These are phyloP conservation scores for Calonectria crousiana DNA, from an alignment of 2,329 filamentous ascomycete genomes.

Conservation along the genomic window DNA sequence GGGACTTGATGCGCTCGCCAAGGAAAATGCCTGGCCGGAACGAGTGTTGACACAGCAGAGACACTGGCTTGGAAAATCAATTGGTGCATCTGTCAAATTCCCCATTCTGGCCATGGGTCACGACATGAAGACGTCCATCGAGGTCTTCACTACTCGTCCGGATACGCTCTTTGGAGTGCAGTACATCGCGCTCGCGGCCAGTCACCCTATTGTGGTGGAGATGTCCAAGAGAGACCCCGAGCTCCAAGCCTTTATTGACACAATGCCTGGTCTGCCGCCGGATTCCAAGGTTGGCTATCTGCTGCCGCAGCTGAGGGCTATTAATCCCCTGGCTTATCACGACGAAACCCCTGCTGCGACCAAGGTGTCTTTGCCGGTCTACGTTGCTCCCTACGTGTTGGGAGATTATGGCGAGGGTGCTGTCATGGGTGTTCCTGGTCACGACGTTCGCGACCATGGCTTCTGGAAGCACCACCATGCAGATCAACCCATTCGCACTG, in stretches of 20 bases:
- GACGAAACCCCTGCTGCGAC: conserved; percentile 62
- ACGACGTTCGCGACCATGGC: conserved; percentile 81
- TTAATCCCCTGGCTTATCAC: conserved; percentile 74
- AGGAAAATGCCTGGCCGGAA: conserved; percentile 81
- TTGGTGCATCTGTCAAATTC: conserved; percentile 80
- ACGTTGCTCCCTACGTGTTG: conserved; percentile 86
- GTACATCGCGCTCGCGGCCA: conserved; percentile 82
- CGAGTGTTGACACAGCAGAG: conserved; percentile 85
- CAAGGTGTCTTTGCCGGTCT: conserved; percentile 76
- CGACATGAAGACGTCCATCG: conserved; percentile 62
- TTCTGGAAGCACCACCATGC: conserved; percentile 83
- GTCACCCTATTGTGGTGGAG: conserved; percentile 75
- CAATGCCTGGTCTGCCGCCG: conserved; percentile 65
- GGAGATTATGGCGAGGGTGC: conserved; percentile 89
- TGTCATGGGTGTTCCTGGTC: conserved; percentile 92
- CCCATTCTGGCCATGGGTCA: conserved; percentile 63
- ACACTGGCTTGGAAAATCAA: conserved; percentile 88
- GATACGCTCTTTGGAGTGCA: conserved; percentile 91
- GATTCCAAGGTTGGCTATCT: conserved; percentile 77
- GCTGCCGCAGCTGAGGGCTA: conserved; percentile 70
- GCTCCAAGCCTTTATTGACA: conserved; percentile 76
- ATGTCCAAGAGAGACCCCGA: conserved; percentile 70
- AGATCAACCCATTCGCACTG: conserved; percentile 70
- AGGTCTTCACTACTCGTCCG: conserved; percentile 86
- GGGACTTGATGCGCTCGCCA: conserved; percentile 75